Base-by-base conservation (phyloP, 2,329 filamentous ascomycete species). In the Aspergillus sp. region DNA sequence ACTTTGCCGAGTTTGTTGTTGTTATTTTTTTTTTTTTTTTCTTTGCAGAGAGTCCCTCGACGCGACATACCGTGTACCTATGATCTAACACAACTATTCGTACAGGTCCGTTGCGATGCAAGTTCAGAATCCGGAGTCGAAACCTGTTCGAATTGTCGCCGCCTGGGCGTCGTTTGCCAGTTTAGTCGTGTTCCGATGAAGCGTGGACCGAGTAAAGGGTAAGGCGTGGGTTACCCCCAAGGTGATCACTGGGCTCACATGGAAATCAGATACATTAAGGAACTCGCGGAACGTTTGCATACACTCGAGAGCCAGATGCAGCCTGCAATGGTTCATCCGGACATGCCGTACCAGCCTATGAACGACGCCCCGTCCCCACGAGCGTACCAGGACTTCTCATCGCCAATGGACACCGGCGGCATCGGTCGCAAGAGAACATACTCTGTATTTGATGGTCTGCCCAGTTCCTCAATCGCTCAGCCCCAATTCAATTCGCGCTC, bases 111-210 rank as follows among this genome's bases (percentile, higher is more conserved):
- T 69, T 96, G 92, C 68, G 91, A 96, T 76, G 90, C 91, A 4
- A 84, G 86, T 59, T 87, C 88, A 8, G 90, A 96, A 70, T 83
- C 83, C 6, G 87, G 86, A 15, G 85, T 89, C 17, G 84, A 87
- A 58, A 87, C 89, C 6, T 96, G 92, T 68, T 90, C 89, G 3
- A 93, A 91, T 68, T 96, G 92, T 72, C 86, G 87, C 55, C 85
- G 91, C 53, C 87, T 90, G 7, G 84, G 84, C n/a, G 84, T 87
- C n/a, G 79, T 81, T 21, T 96, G 92, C 75, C 83, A 92, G 19
- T 96, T 96, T 70, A 96, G 90, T 73, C 85, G 92, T 51, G 88
- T 95, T 54, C 91, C 91, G 1, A 90, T 95, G 81, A 96, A 95
- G 75, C 84, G 90, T 60, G 91, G 92, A 2, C 91, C 92, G 3